A percentile compares a stretch with the other conserved stretches of the same genome.
phyloP scores from a whole-genome alignment of 2,329 filamentous ascomycete species.

The Trichoderma hamatum region DNA sequence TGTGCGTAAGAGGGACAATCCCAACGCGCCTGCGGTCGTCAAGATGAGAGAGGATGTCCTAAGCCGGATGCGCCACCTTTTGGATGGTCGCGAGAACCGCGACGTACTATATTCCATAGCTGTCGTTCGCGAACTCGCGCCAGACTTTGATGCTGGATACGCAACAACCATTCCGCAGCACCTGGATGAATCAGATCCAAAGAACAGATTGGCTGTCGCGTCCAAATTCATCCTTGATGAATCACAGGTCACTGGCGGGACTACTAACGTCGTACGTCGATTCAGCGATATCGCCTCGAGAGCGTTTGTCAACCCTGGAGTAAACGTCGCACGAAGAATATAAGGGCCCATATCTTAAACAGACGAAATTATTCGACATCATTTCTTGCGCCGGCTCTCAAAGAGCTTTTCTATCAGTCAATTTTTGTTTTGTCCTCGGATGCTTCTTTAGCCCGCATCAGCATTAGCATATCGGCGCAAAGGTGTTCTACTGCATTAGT shows the following conservation, averaged over 20 bases:
- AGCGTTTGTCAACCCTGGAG: slow-evolving; percentile 59
- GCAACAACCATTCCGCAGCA: slow-evolving; percentile 60
- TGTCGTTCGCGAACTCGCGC: slow-evolving; percentile 74
- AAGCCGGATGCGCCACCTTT: slow-evolving; percentile 65
- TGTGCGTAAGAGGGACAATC: slow-evolving; percentile 61
- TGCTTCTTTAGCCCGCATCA: neutral
- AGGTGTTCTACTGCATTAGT: neutral
- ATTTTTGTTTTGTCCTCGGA: neutral
- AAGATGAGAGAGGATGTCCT: slow-evolving; percentile 68
- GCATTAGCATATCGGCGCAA: neutral
- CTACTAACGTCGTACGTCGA: slow-evolving; percentile 72
- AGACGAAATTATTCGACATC: neutral
- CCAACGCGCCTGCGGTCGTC: slow-evolving; percentile 46
- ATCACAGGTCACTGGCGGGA: slow-evolving; percentile 65
- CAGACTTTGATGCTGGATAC: slow-evolving; percentile 63
- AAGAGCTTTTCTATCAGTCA: neutral
- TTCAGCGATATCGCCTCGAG: slow-evolving; percentile 68
- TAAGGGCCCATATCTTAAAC: slow-evolving; percentile 25
- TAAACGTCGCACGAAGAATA: slow-evolving; percentile 46
- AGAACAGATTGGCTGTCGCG: slow-evolving; percentile 68
- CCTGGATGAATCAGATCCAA: slow-evolving; percentile 67
- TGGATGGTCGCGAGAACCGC: slow-evolving; percentile 82
- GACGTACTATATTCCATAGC: slow-evolving; percentile 90
- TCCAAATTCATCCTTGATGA: slow-evolving; percentile 71
- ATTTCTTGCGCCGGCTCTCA: neutral